Conservation (phyloP, 768 basidiomycete genomes). For the Imleria badia region DNA sequence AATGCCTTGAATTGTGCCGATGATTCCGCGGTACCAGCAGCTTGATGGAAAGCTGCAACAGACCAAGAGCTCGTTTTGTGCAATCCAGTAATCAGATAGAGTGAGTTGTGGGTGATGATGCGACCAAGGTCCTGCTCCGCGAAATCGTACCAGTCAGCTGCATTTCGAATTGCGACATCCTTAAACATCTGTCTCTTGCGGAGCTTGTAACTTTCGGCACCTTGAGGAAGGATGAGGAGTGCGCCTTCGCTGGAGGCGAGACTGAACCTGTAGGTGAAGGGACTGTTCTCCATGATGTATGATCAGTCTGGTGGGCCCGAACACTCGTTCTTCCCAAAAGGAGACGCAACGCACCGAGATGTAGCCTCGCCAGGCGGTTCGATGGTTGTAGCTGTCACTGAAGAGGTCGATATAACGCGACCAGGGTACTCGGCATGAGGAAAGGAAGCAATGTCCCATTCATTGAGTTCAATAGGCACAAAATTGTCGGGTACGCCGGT, state of each 20-base stretch:
- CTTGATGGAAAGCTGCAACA: constrained; percentile 18
- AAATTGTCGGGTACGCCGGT: constrained; percentile 29
- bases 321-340: background rate
- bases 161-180: constrained; percentile 22
- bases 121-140: constrained; percentile 16
- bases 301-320: background rate
- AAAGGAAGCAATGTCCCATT: constrained; percentile 4
- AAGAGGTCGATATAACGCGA: constrained; percentile 12
- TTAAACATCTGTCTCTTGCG: constrained; percentile 21
- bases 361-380: background rate
- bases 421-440: constrained; percentile 13
- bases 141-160: constrained; percentile 27
- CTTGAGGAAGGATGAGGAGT: constrained; percentile 32
- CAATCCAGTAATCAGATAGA: constrained; percentile 28
- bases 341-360: background rate
- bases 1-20: constrained; percentile 19
- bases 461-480: constrained; percentile 15
- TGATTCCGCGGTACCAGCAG: background rate
- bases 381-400: constrained; percentile 4
- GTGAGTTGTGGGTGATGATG: constrained; percentile 18
- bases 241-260: constrained; percentile 27
- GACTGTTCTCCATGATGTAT: background rate
- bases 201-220: constrained; percentile 19
- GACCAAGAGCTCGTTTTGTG: constrained; percentile 24
- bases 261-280: constrained; percentile 3